These are phyloP conservation scores for Mycena rebaudengoi DNA, from an alignment of 768 basidiomycete species.

Conservation along the genomic window DNA sequence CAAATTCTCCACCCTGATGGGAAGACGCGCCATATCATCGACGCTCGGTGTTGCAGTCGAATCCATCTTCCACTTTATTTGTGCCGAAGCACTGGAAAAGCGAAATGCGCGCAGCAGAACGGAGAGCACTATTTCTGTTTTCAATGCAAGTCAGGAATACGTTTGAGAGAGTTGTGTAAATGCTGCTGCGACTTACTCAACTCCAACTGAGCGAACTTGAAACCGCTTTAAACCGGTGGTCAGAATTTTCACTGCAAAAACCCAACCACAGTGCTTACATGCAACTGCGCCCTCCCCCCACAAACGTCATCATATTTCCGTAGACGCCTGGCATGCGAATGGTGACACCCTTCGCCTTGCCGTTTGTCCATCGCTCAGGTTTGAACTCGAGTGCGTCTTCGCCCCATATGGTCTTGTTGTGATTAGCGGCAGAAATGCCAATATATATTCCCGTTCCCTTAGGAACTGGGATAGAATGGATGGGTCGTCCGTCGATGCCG, in stretches of 20 bases:
- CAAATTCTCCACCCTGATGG: constrained; percentile 11
- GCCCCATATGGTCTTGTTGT: constrained; percentile 16
- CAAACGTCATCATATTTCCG: constrained; percentile 19
- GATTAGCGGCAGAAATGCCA: constrained; percentile 36
- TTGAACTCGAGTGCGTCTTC: constrained; percentile 12
- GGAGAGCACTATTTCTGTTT: constrained; percentile 12
- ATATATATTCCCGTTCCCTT: constrained; percentile 50
- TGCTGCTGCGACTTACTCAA: constrained; percentile 10
- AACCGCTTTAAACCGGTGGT: constrained; percentile 6
- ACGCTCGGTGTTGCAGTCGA: constrained; percentile 16
- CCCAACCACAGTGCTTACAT: not conserved
- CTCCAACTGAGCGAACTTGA: constrained; percentile 18
- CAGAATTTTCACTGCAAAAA: not conserved
- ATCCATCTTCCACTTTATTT: constrained; percentile 9
- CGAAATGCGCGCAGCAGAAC: constrained; percentile 10
- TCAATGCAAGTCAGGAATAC: not conserved
- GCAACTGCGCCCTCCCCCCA: constrained; percentile 15
- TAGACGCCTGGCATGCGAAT: constrained; percentile 13
- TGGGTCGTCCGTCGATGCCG: constrained; percentile 43
- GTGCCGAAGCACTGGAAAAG: constrained; percentile 2
- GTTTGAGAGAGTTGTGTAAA: not conserved
- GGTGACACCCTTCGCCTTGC: constrained; percentile 4
- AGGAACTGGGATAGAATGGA: constrained; percentile 48
- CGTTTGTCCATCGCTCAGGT: constrained; percentile 14
- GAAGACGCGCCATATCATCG: constrained; percentile 2